Conservation (phyloP, 805 yeast genomes). For the Kluyveromyces lactis region DNA sequence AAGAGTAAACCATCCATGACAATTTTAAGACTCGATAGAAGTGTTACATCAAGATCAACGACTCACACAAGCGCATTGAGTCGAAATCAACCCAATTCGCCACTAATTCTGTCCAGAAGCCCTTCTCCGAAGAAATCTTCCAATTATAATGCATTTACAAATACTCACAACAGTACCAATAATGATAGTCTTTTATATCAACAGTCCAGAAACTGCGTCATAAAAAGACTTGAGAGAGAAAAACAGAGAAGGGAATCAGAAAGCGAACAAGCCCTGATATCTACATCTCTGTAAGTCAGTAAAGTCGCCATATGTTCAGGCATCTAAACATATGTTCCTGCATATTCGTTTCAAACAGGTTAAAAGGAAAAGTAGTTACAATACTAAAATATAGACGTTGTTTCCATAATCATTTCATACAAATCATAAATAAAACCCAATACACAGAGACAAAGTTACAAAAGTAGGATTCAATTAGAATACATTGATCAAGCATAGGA, state of each 20-base stretch:
- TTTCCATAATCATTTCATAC: too few relatives aligned
- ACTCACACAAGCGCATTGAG: slow-evolving; percentile 7
- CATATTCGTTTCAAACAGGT: too few relatives aligned
- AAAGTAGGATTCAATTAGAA: too few relatives aligned
- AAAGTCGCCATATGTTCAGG: too few relatives aligned
- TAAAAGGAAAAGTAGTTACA: too few relatives aligned
- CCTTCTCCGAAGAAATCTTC: not conserved
- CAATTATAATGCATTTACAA: not conserved
- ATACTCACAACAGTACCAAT: not conserved
- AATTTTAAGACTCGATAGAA: slow-evolving; percentile 18
- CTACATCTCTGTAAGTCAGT: too few relatives aligned
- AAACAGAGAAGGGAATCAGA: not conserved
- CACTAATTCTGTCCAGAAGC: slow-evolving; percentile 1
- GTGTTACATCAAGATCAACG: slow-evolving; percentile 5
- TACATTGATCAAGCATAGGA: too few relatives aligned
- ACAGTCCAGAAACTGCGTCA: slow-evolving; percentile 1
- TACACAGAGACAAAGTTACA: too few relatives aligned
- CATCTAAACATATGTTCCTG: too few relatives aligned
- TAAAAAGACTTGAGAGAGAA: slow-evolving; percentile 2
- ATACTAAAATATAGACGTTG: too few relatives aligned
- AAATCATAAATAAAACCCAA: too few relatives aligned
- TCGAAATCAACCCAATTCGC: slow-evolving; percentile 3
- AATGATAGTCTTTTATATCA: not conserved
- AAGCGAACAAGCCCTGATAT: not conserved
- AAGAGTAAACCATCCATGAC: slow-evolving; percentile 24